A percentile compares a stretch with the other conserved stretches of the same genome.
These are phyloP conservation scores for Beta lomatogona DNA, from an alignment of 179 eudicot genomes.

Conservation along the genomic window DNA sequence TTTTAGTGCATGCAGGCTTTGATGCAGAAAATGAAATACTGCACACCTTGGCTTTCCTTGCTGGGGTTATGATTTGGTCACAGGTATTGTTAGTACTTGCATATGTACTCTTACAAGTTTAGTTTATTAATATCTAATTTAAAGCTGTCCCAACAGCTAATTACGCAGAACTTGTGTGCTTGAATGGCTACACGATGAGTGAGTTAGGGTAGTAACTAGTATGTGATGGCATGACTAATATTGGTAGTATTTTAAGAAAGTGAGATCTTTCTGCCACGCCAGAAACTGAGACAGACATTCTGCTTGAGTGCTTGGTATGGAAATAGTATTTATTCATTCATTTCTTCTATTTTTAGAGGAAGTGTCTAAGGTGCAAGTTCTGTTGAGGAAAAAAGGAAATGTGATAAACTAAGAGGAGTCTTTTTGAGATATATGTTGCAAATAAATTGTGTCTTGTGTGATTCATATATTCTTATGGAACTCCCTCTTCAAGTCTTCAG, in stretches of 20 bases:
- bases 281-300: not conserved
- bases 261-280: not conserved
- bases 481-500: not conserved
- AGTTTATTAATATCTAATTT: not conserved
- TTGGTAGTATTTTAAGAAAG: not conserved
- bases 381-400: too few relatives aligned
- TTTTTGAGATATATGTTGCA: not conserved
- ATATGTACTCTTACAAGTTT: not conserved
- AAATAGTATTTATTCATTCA: not conserved
- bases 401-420: not conserved
- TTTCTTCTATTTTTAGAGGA: not conserved
- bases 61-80: conserved; percentile 94
- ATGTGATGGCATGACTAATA: not conserved
- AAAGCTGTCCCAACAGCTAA: not conserved
- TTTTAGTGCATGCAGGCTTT: conserved; percentile 59
- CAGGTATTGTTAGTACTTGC: conserved; percentile 54
- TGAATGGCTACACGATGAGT: not conserved
- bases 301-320: not conserved
- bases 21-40: conserved; percentile 83
- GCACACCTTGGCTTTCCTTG: conserved; percentile 88
- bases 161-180: not conserved
- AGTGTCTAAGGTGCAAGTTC: too few relatives aligned
- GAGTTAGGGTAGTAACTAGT: not conserved
- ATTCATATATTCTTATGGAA: not conserved
- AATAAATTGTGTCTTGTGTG: not conserved